Base-by-base conservation (phyloP, 176 grass and related monocot genomes). In the Oryza nivara region DNA sequence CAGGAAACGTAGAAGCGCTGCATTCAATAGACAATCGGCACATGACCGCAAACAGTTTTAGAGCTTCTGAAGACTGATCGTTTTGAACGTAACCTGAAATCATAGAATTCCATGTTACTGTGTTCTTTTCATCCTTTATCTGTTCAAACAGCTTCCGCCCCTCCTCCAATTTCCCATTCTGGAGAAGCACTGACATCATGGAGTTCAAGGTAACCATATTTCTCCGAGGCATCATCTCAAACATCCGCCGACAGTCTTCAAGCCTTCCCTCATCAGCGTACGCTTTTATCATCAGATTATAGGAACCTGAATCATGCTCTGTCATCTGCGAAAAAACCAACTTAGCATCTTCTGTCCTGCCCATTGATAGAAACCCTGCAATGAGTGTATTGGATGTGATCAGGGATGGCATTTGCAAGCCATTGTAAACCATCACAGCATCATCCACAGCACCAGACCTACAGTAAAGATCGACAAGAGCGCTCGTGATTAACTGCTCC, bases 21-120 rank as follows among this genome's bases (percentile, higher is more conserved):
- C 86, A 92, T 67, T 14, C 70, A 80, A 92, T 80, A 22, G 79
- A 66, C n/a, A 82, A 61, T 65, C 41, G 78, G 43, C 75, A 68
- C 86, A 92, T 92, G 44, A 30, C 70, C n/a, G 67, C 44, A 40
- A 88, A 92, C 64, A 86, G 70, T 76, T 86, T 92, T 3, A 92
- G 52, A 83, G 90, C 86, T 83, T 89, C 86, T 32, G 83, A 82
- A 75, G 79, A 71, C 38, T 80, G 44, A 49, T 86, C 83, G 49
- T 92, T 89, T 17, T 89, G 90, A 83, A 89, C 72, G 9, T 86
- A 89, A 17, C 86, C 90, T 47, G 90, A 92, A 83, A 92, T 89
- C 90, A 92, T 92, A 9, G 90, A 88, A 34, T 91, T 91, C 90
- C 90, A 88, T 22, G 86, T 91, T 60, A 91, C 65, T 1, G 86